Base-by-base conservation (phyloP, 2,329 filamentous ascomycete species). In the Chaetomiaceae sp. region DNA sequence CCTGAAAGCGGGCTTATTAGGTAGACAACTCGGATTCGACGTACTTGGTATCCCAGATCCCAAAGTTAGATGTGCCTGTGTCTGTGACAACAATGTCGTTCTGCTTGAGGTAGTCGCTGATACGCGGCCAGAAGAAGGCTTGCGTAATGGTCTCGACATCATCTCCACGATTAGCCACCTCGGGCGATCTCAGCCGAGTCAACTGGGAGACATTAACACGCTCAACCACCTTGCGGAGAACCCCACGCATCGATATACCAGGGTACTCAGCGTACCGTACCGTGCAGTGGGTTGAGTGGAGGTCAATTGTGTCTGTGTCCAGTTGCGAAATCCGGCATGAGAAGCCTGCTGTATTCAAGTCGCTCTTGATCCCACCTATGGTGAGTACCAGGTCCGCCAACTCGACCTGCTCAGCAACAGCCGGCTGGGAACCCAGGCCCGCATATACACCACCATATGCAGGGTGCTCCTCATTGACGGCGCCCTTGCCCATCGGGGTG, bases 401-500 rank as follows among this genome's bases (percentile, higher is more conserved):
- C 62, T 89, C 86, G 20, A 90, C 78, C 23, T 77, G 75, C 38
- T 81, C 71, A 57, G 77, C 76, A 20, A 87, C 85, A 31, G 77
- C 77, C 1, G 80, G 75, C 47, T 84, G 78, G 30, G 85, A 89
- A 31, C 85, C 88, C 53, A 78, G 78, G n/a, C 90, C 90, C 8
- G 86, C 86, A 66, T 95, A 95, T 5, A 95, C 87, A 56, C 90
- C 90, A 19, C 87, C 87, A 59, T 86, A 95, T 62, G 81, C 86
- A 16, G 77, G 73, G 41, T 86, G 77, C 2, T 78, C 79, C 68
- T 96, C 89, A 61, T 93, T 79, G 41, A 96, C 78, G 19, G 87
- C 86, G 16, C 89, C 81, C 71, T 95, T 95, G 41, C 89, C 89
- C 86, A 95, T 95, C 2, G 89, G 88, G 0, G 89, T 86, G n/a